Conservation (phyloP, 2,329 filamentous ascomycete species). For the Ascochyta pisi region DNA sequence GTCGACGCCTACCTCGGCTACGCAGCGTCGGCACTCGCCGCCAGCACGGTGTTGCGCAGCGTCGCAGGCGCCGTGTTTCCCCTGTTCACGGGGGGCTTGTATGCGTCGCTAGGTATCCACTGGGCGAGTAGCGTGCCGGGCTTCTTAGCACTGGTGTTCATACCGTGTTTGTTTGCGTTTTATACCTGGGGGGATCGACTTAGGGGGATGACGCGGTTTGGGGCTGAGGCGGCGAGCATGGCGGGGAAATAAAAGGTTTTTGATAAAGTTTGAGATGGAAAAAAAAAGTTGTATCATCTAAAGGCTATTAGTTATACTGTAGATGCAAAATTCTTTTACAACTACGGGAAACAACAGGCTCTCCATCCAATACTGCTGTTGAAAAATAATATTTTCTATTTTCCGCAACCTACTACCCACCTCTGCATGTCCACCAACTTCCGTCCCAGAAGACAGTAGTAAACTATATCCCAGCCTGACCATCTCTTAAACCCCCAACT, state of each 20-base stretch:
- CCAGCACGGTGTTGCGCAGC: conserved; percentile 56
- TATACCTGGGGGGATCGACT: conserved; percentile 27
- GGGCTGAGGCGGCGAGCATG: conserved; percentile 25
- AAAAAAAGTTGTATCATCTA: too few relatives aligned
- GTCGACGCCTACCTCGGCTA: conserved; percentile 67
- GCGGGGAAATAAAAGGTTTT: conserved; percentile 6
- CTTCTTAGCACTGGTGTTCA: conserved; percentile 54
- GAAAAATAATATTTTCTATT: too few relatives aligned
- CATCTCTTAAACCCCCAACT: too few relatives aligned
- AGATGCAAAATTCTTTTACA: too few relatives aligned
- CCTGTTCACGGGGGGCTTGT: conserved; percentile 57
- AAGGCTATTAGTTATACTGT: too few relatives aligned
- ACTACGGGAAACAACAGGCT: too few relatives aligned
- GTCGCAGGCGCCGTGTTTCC: conserved; percentile 57
- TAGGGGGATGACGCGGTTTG: conserved; percentile 28
- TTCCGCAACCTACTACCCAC: too few relatives aligned
- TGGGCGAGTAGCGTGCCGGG: conserved; percentile 57
- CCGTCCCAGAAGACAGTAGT: too few relatives aligned
- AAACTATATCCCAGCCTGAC: too few relatives aligned
- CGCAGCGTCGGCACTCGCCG: conserved; percentile 43
- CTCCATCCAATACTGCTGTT: too few relatives aligned
- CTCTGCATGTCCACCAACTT: too few relatives aligned
- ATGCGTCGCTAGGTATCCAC: conserved; percentile 54
- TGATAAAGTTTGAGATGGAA: too few relatives aligned
- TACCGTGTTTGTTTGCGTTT: conserved; percentile 32